Conservation (phyloP, 352 stramenopile genomes). For the Globisporangium camurandrum region DNA sequence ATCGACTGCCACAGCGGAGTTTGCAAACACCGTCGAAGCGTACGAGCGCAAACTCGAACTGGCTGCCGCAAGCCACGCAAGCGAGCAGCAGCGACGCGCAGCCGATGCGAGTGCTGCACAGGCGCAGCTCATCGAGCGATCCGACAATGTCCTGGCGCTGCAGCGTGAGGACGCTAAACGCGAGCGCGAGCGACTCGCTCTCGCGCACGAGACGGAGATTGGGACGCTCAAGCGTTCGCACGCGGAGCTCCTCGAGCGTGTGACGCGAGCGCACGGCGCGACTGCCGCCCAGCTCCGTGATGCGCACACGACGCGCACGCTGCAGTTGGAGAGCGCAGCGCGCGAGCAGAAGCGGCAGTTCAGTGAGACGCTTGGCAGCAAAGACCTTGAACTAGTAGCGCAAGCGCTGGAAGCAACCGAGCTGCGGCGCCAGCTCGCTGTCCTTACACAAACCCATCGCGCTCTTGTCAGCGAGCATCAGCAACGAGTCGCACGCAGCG, state of each 20-base stretch:
- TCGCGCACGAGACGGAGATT: slow-evolving; percentile 46
- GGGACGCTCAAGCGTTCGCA: slow-evolving; percentile 25
- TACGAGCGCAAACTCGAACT: slow-evolving; percentile 17
- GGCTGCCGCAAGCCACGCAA: slow-evolving; percentile 10
- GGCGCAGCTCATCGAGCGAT: slow-evolving; percentile 5
- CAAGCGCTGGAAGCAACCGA: slow-evolving; percentile 13
- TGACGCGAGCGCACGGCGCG: slow-evolving; percentile 17
- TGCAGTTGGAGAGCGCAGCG: slow-evolving; percentile 35
- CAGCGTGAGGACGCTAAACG: slow-evolving; percentile 9
- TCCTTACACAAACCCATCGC: slow-evolving; percentile 10
- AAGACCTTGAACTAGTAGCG: slow-evolving; percentile 16
- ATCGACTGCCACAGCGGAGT: slow-evolving; percentile 10
- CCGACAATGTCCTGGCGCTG: slow-evolving; percentile 10
- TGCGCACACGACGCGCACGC: slow-evolving; percentile 24
- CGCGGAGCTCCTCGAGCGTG: slow-evolving; percentile 29
- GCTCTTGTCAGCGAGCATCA: slow-evolving; percentile 12
- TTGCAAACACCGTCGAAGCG: slow-evolving; percentile 15
- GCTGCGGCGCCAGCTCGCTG: slow-evolving; percentile 18
- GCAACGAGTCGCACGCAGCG: slow-evolving; percentile 23
- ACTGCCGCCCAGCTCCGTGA: slow-evolving; percentile 36
- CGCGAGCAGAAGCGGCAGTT: slow-evolving; percentile 32
- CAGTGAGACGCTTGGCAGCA: slow-evolving; percentile 15
- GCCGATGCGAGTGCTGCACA: slow-evolving; percentile 13
- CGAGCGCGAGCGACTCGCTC: slow-evolving; percentile 14
- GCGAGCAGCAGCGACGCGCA: slow-evolving; percentile 14